A percentile compares a stretch with the other conserved stretches of the same genome.
phyloP scores from a whole-genome alignment of 2,329 filamentous ascomycete genomes.

The Pseudogymnoascus sp. region DNA sequence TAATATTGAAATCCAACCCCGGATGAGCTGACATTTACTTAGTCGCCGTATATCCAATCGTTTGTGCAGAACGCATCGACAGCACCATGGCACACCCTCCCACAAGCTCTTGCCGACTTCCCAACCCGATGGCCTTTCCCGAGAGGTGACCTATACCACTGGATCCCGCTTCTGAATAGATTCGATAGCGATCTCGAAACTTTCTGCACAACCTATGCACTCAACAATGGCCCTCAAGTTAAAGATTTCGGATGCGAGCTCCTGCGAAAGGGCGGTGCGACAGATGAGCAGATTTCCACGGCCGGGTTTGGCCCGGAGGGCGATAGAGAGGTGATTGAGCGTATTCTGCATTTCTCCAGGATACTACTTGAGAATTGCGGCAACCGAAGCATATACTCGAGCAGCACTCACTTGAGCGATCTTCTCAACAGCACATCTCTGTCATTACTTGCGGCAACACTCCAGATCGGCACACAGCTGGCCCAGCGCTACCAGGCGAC shows the following conservation, averaged over 20 bases:
- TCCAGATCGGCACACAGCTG: conserved; percentile 75
- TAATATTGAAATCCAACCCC: not conserved
- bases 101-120: conserved; percentile 67
- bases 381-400: conserved; percentile 92
- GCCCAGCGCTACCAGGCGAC: conserved; percentile 90
- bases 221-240: conserved; percentile 72
- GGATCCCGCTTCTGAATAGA: conserved; percentile 88
- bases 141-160: conserved; percentile 92
- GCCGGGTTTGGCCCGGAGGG: conserved; percentile 65
- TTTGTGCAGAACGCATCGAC: conserved; percentile 67
- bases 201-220: conserved; percentile 71
- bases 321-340: conserved; percentile 71
- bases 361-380: conserved; percentile 90
- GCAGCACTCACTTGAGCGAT: conserved; percentile 81
- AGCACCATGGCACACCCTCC: conserved; percentile 66
- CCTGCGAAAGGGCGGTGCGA: conserved; percentile 47
- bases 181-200: conserved; percentile 83
- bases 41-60: conserved; percentile 82
- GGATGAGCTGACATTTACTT: conserved; percentile 18
- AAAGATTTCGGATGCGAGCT: conserved; percentile 63
- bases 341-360: conserved; percentile 75
- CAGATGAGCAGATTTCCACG: conserved; percentile 40
- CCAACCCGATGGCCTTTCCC: conserved; percentile 91
- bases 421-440: conserved; percentile 82
- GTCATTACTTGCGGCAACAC: conserved; percentile 65